Conservation (phyloP, 306 rosid species). For the Rosa rugosa region DNA sequence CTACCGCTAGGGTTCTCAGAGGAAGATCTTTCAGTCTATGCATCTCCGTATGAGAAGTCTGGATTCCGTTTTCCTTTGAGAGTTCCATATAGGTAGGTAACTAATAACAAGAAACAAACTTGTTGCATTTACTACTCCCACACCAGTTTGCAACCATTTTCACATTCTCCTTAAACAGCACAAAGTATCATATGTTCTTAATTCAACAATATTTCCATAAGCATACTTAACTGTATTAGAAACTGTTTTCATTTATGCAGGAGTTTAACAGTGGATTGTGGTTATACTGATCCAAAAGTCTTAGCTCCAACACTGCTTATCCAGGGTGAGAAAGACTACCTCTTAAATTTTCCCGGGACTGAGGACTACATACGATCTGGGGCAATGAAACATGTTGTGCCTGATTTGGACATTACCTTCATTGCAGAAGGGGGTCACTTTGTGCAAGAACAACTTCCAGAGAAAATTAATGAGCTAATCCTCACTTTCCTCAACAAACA, state of each 20-base stretch:
- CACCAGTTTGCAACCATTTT: background rate
- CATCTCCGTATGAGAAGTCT: constrained; percentile 53
- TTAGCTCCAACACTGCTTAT: constrained; percentile 45
- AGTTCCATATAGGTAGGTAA: constrained; percentile 55
- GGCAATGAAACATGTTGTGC: constrained; percentile 42
- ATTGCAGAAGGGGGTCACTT: constrained; percentile 53
- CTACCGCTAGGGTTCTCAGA: constrained; percentile 61
- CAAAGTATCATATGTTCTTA: background rate
- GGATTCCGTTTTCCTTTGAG: constrained; percentile 54
- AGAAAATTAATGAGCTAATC: constrained; percentile 49
- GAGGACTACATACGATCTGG: constrained; percentile 47
- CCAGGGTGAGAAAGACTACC: constrained; percentile 53
- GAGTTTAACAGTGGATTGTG: constrained; percentile 28
- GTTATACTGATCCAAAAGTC: constrained; percentile 42
- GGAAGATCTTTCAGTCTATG: constrained; percentile 50
- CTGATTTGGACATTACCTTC: constrained; percentile 44
- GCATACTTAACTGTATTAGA: background rate
- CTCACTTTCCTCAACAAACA: constrained; percentile 45
- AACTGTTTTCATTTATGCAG: constrained; percentile 9
- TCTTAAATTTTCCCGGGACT: constrained; percentile 35
- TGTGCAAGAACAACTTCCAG: constrained; percentile 56
- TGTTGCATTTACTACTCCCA: background rate
- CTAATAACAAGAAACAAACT: background rate
- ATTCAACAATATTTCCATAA: too few species aligned
- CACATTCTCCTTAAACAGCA: background rate